Base-by-base conservation (phyloP, 345 rosid species). In the Salix brachista region DNA sequence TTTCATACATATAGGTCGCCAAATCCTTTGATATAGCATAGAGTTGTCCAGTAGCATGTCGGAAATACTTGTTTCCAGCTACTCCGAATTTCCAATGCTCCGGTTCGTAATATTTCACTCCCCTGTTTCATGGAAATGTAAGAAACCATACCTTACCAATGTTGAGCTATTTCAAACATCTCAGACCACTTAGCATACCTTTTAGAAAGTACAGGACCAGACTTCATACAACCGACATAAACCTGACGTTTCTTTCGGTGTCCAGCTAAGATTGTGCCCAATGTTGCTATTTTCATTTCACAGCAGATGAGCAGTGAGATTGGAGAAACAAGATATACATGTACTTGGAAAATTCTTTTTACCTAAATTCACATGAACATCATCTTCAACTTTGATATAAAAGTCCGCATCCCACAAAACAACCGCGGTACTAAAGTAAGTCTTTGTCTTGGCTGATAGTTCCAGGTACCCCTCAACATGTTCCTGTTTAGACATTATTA, bases 331-430 rank as follows among this genome's bases (percentile, higher is more conserved):
- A 8, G 39, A 37, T 25, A 58, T 9, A 23, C 14, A 58, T 58
- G 26, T 3, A 37, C 37, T 34, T 30, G n/a, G 68, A n/a, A 48
- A 39, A 21, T 72, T 74, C 30, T 11, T 25, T 26, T 79, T 85
- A 89, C 99, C 98, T 77, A 93, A 80, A 81, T 95, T 96, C 58
- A 93, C 98, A 83, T 92, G 98, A 81, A 96, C 85, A 72, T 96
- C 99, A 64, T 96, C 99, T 28, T 96, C 99, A n/a, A 93, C 98
- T 88, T 96, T 91, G 85, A 93, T 79, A 79, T 91, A 93, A 82
- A 93, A 96, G 46, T 93, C 92, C 0, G 99, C 92, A 73, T 93
- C 95, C 98, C 98, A 92, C 81, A 89, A 77, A 48, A 90, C 85
- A 82, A 92, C 87, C 65, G 92, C 97, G 3, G 96, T 87, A n/a